Evolutionary conservation across 2,329 filamentous ascomycete genomes (phyloP).

Genomic region (Phialophora macrospora): DNA sequence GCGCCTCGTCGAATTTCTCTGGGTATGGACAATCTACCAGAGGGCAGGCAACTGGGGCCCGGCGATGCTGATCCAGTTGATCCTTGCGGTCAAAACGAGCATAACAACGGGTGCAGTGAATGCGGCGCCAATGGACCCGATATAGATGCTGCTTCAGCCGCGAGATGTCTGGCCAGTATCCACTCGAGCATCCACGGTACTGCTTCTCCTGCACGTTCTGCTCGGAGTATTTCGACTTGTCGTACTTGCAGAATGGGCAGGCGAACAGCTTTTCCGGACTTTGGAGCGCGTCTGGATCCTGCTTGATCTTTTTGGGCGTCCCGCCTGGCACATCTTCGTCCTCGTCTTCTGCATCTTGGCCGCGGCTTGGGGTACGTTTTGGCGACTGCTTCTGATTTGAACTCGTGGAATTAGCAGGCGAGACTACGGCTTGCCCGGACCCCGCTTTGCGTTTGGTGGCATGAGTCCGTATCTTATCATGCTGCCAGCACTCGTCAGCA

Average conservation of each 20-base stretch:
- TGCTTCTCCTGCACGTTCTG: constrained; percentile 35
- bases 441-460: constrained; percentile 37
- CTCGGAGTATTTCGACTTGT: constrained; percentile 36
- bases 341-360: constrained; percentile 28
- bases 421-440: constrained; percentile 12
- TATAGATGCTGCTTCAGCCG: constrained; percentile 40
- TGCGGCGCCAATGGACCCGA: constrained; percentile 35
- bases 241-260: constrained; percentile 37
- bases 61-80: constrained; percentile 30
- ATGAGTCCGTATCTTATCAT: constrained; percentile 24
- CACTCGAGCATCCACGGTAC: constrained; percentile 36
- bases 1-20: constrained; percentile 36
- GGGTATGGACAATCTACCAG: constrained; percentile 36
- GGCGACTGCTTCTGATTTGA: constrained; percentile 21
- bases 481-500: constrained; percentile 12
- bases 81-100: constrained; percentile 30
- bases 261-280: constrained; percentile 33
- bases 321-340: constrained; percentile 34
- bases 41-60: constrained; percentile 22
- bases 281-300: constrained; percentile 21
- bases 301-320: constrained; percentile 37
- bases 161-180: constrained; percentile 38
- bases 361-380: constrained; percentile 22
- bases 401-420: constrained; percentile 22
- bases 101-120: constrained; percentile 35